Evolutionary conservation across 345 rosid species (phyloP), one percentile per base, ranked within the genome.

Genomic region (Moricandia arvensis): DNA sequence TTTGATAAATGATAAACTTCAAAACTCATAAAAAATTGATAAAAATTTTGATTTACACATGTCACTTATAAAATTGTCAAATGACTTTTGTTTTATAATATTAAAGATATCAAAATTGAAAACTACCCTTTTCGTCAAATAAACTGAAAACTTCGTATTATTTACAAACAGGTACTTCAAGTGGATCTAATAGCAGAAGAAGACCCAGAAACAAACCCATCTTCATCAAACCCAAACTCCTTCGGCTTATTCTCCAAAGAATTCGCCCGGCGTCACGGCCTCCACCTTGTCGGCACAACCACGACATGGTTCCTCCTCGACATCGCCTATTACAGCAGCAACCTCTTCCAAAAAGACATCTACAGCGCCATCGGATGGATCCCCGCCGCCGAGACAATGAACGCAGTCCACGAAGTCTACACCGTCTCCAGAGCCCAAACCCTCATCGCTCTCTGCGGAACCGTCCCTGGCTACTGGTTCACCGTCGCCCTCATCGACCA

Each of bases 391-490:
- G 29, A 80, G 7, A 70, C 83, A 7, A 84, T 87, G 86, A 86
- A 89, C 38, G 93, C 95, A 0, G 72, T 91, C 11, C 89, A 89
- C 35, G 95, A 91, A 64, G 79, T 87, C 49, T 85, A 55, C 84
- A 35, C 41, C 2, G 68, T 91, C 57, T 80, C 91, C 1, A 82
- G 49, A 75, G 90, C 90, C 21, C 85, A 84, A 88, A 75, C 88
- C 63, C 24, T 88, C 10, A 77, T 89, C 13, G 90, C 93, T 0
- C 81, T 91, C 10, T 63, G 71, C 12, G 91, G 91, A 10, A 85
- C 87, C 2, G 88, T 91, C 37, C 95, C 93, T 0, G 91, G 95
- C 0, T 91, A 88, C 84, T 87, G 91, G 90, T 87, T 87, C 83
- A 88, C 91, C 0, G 93, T 89, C 3, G 82, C 84, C 37, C 79